A percentile compares a stretch with the other conserved stretches of the same genome.
Evolutionary conservation across 345 rosid species (phyloP).

Genomic region (Gossypium rotundifolium): DNA sequence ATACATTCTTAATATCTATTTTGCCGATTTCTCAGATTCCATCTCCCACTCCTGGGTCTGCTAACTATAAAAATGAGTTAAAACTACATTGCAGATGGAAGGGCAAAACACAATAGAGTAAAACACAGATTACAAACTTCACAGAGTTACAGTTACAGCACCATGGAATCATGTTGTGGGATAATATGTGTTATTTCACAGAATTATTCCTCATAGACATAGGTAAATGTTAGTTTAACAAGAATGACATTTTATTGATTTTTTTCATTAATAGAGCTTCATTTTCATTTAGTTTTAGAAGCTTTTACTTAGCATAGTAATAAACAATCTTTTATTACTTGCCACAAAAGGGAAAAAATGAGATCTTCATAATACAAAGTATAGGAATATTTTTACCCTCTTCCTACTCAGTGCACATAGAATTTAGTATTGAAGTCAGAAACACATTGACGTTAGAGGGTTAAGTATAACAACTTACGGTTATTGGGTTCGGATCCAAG

Average conservation of each 20-base stretch:
- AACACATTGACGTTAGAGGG: background rate
- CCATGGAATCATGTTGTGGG: background rate
- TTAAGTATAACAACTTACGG: constrained; percentile 48
- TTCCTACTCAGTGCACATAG: background rate
- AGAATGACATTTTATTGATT: background rate
- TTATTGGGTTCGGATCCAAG: constrained; percentile 91
- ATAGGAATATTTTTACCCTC: too few relatives aligned
- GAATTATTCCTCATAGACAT: background rate
- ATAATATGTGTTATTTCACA: background rate
- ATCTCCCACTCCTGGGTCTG: constrained; percentile 32
- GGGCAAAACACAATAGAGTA: background rate
- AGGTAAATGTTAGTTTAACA: background rate
- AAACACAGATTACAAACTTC: background rate
- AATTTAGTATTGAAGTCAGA: background rate
- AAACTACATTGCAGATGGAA: constrained; percentile 12
- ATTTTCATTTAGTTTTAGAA: background rate
- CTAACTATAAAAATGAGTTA: constrained; percentile 18
- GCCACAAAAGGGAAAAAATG: background rate
- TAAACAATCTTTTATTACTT: background rate
- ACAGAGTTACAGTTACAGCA: background rate
- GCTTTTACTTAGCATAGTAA: background rate
- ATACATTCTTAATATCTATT: constrained; percentile 29
- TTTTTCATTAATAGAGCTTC: background rate
- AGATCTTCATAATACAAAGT: too few relatives aligned
- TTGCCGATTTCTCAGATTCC: constrained; percentile 21